Evolutionary conservation across 2,329 filamentous ascomycete species (phyloP), one percentile per base, ranked within the genome.

Genomic region (Dactylellina sp.): DNA sequence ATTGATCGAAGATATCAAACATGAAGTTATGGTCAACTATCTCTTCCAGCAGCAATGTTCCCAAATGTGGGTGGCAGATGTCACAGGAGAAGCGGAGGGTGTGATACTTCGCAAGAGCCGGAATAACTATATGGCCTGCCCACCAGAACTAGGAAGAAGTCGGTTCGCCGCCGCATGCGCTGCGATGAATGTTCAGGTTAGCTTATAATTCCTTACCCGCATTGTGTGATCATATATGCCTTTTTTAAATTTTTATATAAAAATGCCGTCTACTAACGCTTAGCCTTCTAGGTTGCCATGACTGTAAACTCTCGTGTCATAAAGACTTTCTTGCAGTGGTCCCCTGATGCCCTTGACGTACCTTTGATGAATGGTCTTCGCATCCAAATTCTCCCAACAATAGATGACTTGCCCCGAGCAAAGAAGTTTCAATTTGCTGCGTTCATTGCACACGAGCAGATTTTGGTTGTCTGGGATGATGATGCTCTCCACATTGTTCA

Each of bases 21-120:
- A 92, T 79, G 90, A 93, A 80, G 89, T 93, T 74, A 93, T 93
- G 90, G 89, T 91, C 72, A 92, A 91, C 81, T 92, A 91, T 80
- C 83, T 93, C 24, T 92, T 92, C 81, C 90, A 93, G 80, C 89
- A 93, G 80, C 90, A 92, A 81, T 92, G 89, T 79, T 86, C 87
- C 11, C 86, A 88, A 75, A 84, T 92, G 35, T 93, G 91, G 91
- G 88, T 92, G 18, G 55, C 70, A 14, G 89, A 91, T 77, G 87
- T 86, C 37, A 88, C 85, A 53, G 89, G 89, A 11, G 86, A 89
- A 76, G 81, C 88, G 4, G 90, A 93, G 80, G 91, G 91, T 76
- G 89, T 92, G 25, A 81, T 93, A 18, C 82, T 93, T 52, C 86
- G 90, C 76, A 92, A 91, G 79, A 80, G 84, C 16, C 86, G 85